Evolutionary conservation across 2,329 filamentous ascomycete species (phyloP).

Genomic region (Magnaporthales sp.): DNA sequence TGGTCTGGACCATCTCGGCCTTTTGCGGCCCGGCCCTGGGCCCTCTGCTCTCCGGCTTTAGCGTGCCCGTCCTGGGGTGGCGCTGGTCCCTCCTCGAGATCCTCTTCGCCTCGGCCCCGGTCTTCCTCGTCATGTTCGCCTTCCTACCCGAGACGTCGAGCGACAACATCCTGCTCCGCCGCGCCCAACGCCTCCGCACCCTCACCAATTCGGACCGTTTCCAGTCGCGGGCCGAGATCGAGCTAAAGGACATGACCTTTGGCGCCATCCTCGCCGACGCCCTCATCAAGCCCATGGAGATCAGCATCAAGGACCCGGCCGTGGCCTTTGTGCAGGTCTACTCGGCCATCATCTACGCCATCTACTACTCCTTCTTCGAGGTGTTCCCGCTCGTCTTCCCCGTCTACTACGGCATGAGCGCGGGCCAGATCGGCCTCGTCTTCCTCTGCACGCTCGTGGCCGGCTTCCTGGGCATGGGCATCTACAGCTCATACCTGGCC

Average conservation of each 20-base stretch:
- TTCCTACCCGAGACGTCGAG: slow-evolving; percentile 56
- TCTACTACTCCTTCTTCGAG: slow-evolving; percentile 57
- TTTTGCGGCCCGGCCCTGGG: slow-evolving; percentile 43
- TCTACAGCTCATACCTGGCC: slow-evolving; percentile 43
- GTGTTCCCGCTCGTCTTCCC: slow-evolving; percentile 58
- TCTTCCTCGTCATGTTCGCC: slow-evolving; percentile 52
- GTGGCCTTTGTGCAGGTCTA: slow-evolving; percentile 55
- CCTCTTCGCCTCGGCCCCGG: slow-evolving; percentile 49
- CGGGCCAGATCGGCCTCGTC: slow-evolving; percentile 55
- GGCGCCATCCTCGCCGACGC: slow-evolving; percentile 40
- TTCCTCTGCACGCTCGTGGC: slow-evolving; percentile 78
- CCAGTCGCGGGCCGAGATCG: slow-evolving; percentile 55
- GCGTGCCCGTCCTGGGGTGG: slow-evolving; percentile 48
- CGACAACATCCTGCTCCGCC: slow-evolving; percentile 50
- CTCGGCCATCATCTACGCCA: slow-evolving; percentile 51
- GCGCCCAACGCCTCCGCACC: slow-evolving; percentile 52
- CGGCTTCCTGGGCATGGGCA: slow-evolving; percentile 41
- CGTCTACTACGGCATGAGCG: slow-evolving; percentile 48
- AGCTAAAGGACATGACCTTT: slow-evolving; percentile 38
- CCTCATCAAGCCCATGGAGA: slow-evolving; percentile 51
- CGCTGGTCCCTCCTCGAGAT: slow-evolving; percentile 58
- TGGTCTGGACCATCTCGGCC: slow-evolving; percentile 46
- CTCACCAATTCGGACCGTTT: slow-evolving; percentile 48
- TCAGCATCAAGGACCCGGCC: slow-evolving; percentile 52
- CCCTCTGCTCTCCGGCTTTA: slow-evolving; percentile 51